Evolutionary conservation across 2,329 filamentous ascomycete species (phyloP), one percentile per base, ranked within the genome.

Genomic region (Pestalotiopsis sp.): DNA sequence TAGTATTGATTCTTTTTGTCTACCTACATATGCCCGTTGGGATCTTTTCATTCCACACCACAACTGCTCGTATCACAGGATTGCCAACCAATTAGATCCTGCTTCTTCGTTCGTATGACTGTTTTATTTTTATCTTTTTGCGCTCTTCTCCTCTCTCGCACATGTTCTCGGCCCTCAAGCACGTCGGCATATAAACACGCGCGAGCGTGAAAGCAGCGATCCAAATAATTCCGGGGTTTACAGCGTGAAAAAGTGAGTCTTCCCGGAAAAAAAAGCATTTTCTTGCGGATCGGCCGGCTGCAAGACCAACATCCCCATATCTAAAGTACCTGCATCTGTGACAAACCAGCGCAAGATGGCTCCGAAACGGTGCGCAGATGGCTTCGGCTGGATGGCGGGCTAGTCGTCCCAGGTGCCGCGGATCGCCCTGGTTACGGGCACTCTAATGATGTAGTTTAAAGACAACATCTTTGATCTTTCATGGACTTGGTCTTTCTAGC

Each of bases 301-400:
- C 23, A 27, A 7, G 57, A 52, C n/a, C 45, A 52, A 23, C 11
- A 9, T 23, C 20, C 20, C 20, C 20, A 23, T 23, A 23, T 11
- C 57, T 27, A 36, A 59, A 59, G 14, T 59, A 59, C 57, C 57
- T 7, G 59, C 59, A 31, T 36, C 31, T 62, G 59, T 39, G 27
- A 39, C 59, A 62, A 36, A n/a, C 59, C 59, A 62, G 27, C 25
- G 20, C 38, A 62, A 62, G 31, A 62, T 62, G 38, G 59, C 59
- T n/a, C 13, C 59, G 23, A 62, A 62, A 39, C 59, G 36, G 59
- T 38, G 17, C 36, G 23, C 25, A 62, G 27, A 36, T 62, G 59
- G 31, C 57, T 59, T 59, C 17, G 17, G 9, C 31, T 59, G 31
- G 25, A 59, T 13, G 12, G 23, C 23, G 17, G 57, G 14, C 57